phyloP scores from a whole-genome alignment of 768 basidiomycete species.

The Multifurca ochricompacta region DNA sequence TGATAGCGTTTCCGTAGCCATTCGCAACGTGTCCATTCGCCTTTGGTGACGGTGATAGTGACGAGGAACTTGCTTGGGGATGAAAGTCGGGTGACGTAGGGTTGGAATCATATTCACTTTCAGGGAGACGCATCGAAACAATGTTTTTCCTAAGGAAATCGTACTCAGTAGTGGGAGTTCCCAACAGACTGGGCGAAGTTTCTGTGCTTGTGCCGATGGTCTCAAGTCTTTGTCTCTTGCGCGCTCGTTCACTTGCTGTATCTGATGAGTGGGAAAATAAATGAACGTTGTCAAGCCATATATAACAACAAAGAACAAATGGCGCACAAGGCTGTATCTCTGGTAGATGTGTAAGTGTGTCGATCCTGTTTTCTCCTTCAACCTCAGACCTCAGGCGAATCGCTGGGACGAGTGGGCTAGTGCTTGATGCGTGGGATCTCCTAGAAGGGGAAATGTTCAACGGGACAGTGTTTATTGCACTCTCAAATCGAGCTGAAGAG shows the following conservation, averaged over 20 bases:
- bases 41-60: slow-evolving; percentile 14
- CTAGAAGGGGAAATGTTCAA: not conserved
- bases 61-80: slow-evolving; percentile 14
- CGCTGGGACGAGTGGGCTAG: slow-evolving; percentile 19
- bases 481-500: slow-evolving; percentile 17
- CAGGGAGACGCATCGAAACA: slow-evolving; percentile 20
- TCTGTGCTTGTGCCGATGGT: slow-evolving; percentile 30
- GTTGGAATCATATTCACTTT: slow-evolving; percentile 17
- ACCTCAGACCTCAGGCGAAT: slow-evolving; percentile 21
- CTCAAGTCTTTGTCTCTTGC: slow-evolving; percentile 65
- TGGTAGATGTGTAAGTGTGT: slow-evolving; percentile 6
- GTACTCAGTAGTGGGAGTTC: slow-evolving; percentile 20
- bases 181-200: slow-evolving; percentile 29
- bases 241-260: slow-evolving; percentile 31
- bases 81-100: slow-evolving; percentile 12
- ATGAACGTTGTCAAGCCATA: not conserved
- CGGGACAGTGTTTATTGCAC: slow-evolving; percentile 11
- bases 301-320: not conserved
- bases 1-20: slow-evolving; percentile 29
- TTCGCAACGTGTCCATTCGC: slow-evolving; percentile 20
- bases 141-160: slow-evolving; percentile 18
- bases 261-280: slow-evolving; percentile 1
- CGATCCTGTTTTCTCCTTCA: slow-evolving; percentile 19
- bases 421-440: slow-evolving; percentile 11
- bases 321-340: slow-evolving; percentile 11